phyloP scores from a whole-genome alignment of 2,329 filamentous ascomycete genomes.

The Fonsecaea erecta region DNA sequence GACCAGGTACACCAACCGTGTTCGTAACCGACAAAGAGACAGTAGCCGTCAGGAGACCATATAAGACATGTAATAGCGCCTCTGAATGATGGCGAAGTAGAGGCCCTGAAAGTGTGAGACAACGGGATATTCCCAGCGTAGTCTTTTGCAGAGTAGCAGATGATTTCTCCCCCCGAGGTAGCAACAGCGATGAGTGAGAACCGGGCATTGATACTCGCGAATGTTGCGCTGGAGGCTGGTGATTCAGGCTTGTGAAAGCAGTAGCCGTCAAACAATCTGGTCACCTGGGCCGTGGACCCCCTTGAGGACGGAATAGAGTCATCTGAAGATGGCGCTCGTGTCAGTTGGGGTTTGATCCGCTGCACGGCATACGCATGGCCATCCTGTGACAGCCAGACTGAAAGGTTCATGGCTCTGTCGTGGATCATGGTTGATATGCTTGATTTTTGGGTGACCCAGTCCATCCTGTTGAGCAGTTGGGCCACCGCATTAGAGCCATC shows the following conservation, averaged over 20 bases:
- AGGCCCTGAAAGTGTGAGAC: constrained; percentile 76
- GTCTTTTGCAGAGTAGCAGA: constrained; percentile 90
- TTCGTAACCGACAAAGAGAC: constrained; percentile 89
- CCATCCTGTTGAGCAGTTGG: constrained; percentile 84
- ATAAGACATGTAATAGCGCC: constrained; percentile 74
- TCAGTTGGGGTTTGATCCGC: constrained; percentile 56
- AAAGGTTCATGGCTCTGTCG: constrained; percentile 94
- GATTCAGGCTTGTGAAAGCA: constrained; percentile 80
- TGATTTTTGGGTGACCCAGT: constrained; percentile 79
- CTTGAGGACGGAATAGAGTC: constrained; percentile 48
- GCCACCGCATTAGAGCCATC: constrained; percentile 84
- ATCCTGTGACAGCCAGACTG: constrained; percentile 88
- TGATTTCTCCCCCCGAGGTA: constrained; percentile 76
- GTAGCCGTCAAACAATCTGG: constrained; percentile 82
- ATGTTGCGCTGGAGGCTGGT: constrained; percentile 63
- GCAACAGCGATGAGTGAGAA: constrained; percentile 93
- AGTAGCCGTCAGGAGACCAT: constrained; percentile 96
- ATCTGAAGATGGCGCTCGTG: constrained; percentile 39
- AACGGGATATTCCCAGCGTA: constrained; percentile 90
- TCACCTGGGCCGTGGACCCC: constrained; percentile 41
- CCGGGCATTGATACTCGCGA: constrained; percentile 85
- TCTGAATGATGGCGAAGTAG: constrained; percentile 68
- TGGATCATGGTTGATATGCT: constrained; percentile 84
- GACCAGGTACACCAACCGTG: constrained; percentile 96
- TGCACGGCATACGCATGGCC: constrained; percentile 92